These are phyloP conservation scores for Epichloe festucae DNA, from an alignment of 2,329 filamentous ascomycete species.

Conservation along the genomic window DNA sequence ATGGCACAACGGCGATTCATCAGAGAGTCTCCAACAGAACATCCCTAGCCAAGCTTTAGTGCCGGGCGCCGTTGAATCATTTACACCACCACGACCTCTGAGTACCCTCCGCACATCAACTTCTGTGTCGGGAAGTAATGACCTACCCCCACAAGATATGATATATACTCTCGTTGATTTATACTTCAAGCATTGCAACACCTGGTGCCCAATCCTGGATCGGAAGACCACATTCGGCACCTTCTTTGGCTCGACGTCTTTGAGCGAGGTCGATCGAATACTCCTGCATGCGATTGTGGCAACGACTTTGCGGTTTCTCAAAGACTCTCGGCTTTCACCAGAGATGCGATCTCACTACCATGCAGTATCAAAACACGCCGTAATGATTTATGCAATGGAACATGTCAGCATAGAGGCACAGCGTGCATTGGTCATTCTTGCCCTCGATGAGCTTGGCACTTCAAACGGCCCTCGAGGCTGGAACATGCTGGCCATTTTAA, in stretches of 20 bases:
- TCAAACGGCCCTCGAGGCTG: slow-evolving; percentile 30
- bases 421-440: slow-evolving; percentile 27
- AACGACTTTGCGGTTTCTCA: slow-evolving; percentile 28
- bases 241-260: slow-evolving; percentile 27
- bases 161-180: slow-evolving; percentile 46
- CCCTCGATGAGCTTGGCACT: slow-evolving; percentile 27
- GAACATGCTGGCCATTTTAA: slow-evolving; percentile 27
- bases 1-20: slow-evolving; percentile 18
- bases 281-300: slow-evolving; percentile 31
- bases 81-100: slow-evolving; percentile 1
- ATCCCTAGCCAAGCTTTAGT: not conserved
- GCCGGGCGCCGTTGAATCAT: not conserved
- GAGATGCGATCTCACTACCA: slow-evolving; percentile 27
- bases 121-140: slow-evolving; percentile 24
- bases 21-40: slow-evolving; percentile 10
- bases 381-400: slow-evolving; percentile 30
- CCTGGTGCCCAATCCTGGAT: slow-evolving; percentile 38
- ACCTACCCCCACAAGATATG: slow-evolving; percentile 47
- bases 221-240: slow-evolving; percentile 27
- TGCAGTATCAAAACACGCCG: slow-evolving; percentile 23
- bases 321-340: slow-evolving; percentile 23
- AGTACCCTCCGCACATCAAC: slow-evolving; percentile 12
- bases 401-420: slow-evolving; percentile 26
- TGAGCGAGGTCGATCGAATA: slow-evolving; percentile 26
- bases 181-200: slow-evolving; percentile 52